Evolutionary conservation across 139 green algal genomes (phyloP).

Genomic region (Zygnema cylindricum): DNA sequence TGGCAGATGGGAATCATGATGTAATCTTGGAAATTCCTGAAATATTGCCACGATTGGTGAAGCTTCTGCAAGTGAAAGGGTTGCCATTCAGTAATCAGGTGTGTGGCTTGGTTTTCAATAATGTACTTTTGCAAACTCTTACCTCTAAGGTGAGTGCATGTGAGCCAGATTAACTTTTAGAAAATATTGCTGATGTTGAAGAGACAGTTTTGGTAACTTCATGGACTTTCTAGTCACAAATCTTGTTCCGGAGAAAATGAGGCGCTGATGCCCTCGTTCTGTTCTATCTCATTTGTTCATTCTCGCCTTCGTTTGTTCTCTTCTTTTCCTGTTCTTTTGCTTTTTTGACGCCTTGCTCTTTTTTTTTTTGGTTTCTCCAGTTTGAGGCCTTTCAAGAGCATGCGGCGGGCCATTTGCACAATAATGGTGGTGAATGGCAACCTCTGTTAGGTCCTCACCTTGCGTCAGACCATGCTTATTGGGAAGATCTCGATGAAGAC

Average conservation of each 20-base stretch:
- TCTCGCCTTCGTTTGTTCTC: too few relatives aligned
- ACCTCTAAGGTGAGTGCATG: too few relatives aligned
- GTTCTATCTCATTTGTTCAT: too few relatives aligned
- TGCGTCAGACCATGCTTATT: neutral
- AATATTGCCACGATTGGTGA: conserved; percentile 57
- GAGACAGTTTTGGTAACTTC: too few relatives aligned
- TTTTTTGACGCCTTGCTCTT: neutral
- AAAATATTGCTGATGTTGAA: too few relatives aligned
- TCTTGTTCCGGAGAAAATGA: too few relatives aligned
- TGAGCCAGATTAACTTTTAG: too few relatives aligned
- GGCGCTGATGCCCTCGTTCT: too few relatives aligned
- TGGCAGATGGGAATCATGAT: conserved; percentile 60
- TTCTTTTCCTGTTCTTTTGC: neutral
- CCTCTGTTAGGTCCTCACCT: conserved; percentile 30
- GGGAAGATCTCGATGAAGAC: neutral
- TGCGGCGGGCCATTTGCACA: neutral
- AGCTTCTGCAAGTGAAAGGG: conserved; percentile 51
- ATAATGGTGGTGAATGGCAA: conserved; percentile 12
- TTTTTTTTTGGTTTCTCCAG: neutral
- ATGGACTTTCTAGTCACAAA: too few relatives aligned
- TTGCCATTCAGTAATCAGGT: conserved; percentile 38
- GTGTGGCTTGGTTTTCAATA: too few relatives aligned
- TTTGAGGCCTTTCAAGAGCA: neutral
- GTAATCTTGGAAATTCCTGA: conserved; percentile 54
- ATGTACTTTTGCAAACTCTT: too few relatives aligned